A percentile compares a stretch with the other conserved stretches of the same genome.
Evolutionary conservation across 805 yeast species (phyloP).

Genomic region (Lachancea thermotolerans): DNA sequence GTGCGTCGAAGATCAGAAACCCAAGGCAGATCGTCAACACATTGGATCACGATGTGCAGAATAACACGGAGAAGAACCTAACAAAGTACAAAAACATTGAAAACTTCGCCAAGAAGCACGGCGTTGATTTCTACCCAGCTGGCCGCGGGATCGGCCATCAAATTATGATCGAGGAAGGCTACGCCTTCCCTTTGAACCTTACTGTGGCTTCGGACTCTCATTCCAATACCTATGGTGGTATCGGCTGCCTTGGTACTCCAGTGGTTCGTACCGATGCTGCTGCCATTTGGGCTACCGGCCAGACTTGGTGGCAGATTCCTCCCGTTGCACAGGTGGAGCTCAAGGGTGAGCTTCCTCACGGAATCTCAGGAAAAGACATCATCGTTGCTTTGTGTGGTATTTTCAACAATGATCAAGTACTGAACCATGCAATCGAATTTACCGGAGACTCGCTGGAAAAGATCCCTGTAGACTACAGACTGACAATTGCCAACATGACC

Average conservation of each 20-base stretch:
- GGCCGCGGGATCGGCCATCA: conserved; percentile 99
- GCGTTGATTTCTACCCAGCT: conserved; percentile 95
- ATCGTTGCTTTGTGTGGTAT: conserved; percentile 94
- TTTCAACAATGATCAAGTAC: conserved; percentile 85
- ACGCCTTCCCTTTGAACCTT: conserved; percentile 88
- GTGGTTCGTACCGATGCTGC: conserved; percentile 99
- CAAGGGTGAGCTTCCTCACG: conserved; percentile 70
- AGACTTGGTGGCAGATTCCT: conserved; percentile 99
- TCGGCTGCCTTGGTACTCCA: conserved; percentile 94
- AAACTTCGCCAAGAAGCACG: conserved; percentile 81
- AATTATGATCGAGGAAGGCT: conserved; percentile 98
- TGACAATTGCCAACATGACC: conserved; percentile 95
- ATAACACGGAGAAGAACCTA: conserved; percentile 80
- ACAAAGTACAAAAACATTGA: conserved; percentile 85
- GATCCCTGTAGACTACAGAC: conserved; percentile 72
- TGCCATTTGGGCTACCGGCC: conserved; percentile 98
- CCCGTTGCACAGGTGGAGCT: conserved; percentile 95
- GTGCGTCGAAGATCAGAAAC: conserved; percentile 77
- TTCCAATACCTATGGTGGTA: conserved; percentile 96
- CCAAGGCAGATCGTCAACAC: conserved; percentile 93
- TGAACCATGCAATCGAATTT: conserved; percentile 91
- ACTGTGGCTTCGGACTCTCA: conserved; percentile 98
- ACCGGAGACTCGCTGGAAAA: conserved; percentile 70
- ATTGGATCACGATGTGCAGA: conserved; percentile 96
- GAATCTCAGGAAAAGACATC: conserved; percentile 94